Percentiles rank a stretch among this genome's conserved stretches.
Evolutionary conservation across 139 green algal genomes (phyloP).

Genomic region (Chlamydomonas incerta): DNA sequence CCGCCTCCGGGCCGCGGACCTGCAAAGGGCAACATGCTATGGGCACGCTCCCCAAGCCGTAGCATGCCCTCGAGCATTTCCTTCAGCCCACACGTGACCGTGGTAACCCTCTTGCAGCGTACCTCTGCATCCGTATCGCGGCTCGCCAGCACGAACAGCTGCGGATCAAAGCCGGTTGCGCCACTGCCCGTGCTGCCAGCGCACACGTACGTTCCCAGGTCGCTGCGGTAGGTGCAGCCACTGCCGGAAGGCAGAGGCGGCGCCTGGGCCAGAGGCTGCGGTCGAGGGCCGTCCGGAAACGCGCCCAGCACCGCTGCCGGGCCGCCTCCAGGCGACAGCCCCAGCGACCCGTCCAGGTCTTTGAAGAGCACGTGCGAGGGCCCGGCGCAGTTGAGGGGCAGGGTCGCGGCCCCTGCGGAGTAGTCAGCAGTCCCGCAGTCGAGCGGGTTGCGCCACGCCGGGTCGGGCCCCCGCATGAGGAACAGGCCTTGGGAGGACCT

Average conservation of each 20-base stretch:
- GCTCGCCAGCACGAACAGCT: conserved; percentile 63
- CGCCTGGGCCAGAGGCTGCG: not conserved
- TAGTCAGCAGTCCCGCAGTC: conserved; percentile 30
- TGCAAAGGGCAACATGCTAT: conserved; percentile 6
- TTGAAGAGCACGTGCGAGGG: conserved; percentile 56
- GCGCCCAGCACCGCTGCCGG: not conserved
- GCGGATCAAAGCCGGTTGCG: conserved; percentile 26
- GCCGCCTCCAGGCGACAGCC: not conserved
- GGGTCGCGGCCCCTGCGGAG: not conserved
- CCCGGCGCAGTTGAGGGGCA: conserved; percentile 67
- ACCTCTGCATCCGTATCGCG: conserved; percentile 56
- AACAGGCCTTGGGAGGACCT: conserved; percentile 26
- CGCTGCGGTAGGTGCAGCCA: not conserved
- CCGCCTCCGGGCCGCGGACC: conserved; percentile 55
- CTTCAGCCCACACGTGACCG: no score
- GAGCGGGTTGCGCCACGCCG: conserved; percentile 50
- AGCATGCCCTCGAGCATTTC: not conserved
- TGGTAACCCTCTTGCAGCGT: not conserved
- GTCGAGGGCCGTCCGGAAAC: not conserved
- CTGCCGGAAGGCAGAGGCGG: not conserved
- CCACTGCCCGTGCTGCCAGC: not conserved
- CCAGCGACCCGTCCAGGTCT: conserved; percentile 54
- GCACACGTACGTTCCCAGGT: not conserved
- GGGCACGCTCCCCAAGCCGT: not conserved
- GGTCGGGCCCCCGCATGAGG: conserved; percentile 31